Evolutionary conservation across 1,284 basidiomycete species (phyloP), one percentile per base, ranked within the genome.

Genomic region (Violaceomyces palustris): DNA sequence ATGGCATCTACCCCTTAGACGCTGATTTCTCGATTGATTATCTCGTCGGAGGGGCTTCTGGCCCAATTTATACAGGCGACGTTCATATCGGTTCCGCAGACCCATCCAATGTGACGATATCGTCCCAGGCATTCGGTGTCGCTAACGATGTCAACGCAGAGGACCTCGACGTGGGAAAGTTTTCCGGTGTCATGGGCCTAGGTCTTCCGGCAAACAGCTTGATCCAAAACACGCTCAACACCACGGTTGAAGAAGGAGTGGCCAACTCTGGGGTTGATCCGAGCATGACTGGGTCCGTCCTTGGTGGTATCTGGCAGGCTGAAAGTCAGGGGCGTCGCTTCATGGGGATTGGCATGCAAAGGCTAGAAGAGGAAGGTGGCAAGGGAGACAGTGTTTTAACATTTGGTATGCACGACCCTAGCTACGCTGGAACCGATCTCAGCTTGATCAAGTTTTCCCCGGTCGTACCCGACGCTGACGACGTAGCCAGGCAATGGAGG

Each of bases 301-400:
- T 69, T 4, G 42, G 64, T 4, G 64, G 64, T 14, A 47, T 67
- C 15, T 69, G 66, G 66, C 32, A 49, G 27, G 45, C 41, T 21
- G 48, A 50, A 17, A 44, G 38, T 17, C 36, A 42, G 2, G 57
- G 58, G 8, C 39, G 56, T 18, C 47, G 64, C 32, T 67, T 54
- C 49, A 44, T 69, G 32, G 54, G 50, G 32, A 35, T 69, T 18
- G 66, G 66, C 11, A 38, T 69, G 11, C 61, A 69, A 35, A 48
- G 64, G 3, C 52, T 65, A 15, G 59, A 64, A 17, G 61, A 64
- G 36, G 59, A 67, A 21, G 66, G 66, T 17, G 66, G 66, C 10
- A 39, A 34, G 1, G 66, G 65, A 23, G 53, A 65, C 37, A 65
- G 62, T 30, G 39, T 63, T 23, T 32, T 69, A 19, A 63, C 64